These are phyloP conservation scores for Taphrina pruni DNA, from an alignment of 1,139 yeast species.

Conservation along the genomic window DNA sequence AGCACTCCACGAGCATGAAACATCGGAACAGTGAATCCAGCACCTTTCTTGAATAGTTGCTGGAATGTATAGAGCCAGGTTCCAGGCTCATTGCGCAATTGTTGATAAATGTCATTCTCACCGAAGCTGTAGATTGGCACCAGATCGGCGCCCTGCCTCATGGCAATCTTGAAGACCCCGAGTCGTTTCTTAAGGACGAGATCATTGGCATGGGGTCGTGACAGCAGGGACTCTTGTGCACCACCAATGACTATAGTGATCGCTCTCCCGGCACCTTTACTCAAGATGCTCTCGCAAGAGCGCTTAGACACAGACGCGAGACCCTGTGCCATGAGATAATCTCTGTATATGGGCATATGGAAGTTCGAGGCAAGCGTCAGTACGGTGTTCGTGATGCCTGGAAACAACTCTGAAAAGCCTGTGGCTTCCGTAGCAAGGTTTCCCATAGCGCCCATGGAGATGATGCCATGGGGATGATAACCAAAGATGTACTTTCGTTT, in stretches of 20 bases:
- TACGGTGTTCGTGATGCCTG: constrained; percentile 79
- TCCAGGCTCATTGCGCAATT: constrained; percentile 61
- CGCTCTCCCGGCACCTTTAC: constrained; percentile 66
- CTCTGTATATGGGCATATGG: constrained; percentile 84
- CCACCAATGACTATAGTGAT: constrained; percentile 94
- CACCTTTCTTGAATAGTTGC: constrained; percentile 67
- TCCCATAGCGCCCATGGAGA: constrained; percentile 90
- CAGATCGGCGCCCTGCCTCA: constrained; percentile 73
- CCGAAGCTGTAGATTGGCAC: constrained; percentile 95
- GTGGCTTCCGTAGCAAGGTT: constrained; percentile 80
- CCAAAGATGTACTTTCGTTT: constrained; percentile 48
- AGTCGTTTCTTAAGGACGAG: constrained; percentile 77
- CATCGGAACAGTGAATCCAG: constrained; percentile 87
- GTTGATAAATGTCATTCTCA: constrained; percentile 76
- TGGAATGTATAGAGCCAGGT: constrained; percentile 67
- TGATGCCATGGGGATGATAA: constrained; percentile 96
- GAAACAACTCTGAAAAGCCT: constrained; percentile 69
- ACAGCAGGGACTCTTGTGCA: constrained; percentile 83
- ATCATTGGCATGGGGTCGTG: constrained; percentile 65
- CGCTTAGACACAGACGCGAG: constrained; percentile 81
- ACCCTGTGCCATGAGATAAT: constrained; percentile 80
- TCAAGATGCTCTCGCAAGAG: constrained; percentile 70
- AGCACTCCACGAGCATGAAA: constrained; percentile 92
- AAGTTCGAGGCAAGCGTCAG: constrained; percentile 86
- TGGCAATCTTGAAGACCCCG: constrained; percentile 87